Evolutionary conservation across 1,139 yeast genomes (phyloP), one percentile per base, ranked within the genome.

Genomic region (Saccharomycopsis hybrid): DNA sequence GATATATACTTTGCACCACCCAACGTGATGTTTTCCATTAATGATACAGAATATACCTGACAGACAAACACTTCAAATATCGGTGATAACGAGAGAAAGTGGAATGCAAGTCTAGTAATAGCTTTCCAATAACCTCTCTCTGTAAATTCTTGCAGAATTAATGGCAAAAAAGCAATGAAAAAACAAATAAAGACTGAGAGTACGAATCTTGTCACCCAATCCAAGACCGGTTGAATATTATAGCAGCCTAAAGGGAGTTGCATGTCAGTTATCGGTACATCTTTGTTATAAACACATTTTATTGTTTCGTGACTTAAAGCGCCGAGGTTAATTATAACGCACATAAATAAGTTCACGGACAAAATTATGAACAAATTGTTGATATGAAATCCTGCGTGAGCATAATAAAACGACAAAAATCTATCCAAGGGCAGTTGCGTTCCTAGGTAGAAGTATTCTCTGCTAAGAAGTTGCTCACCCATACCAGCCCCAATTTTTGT

Each of bases 401-500:
- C 88, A 65, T 80, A 82, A 68, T 78, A 82, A 70, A 82, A 82
- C n/a, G 87, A 79, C 59, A 82, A 73, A 72, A 82, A 80, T 67
- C 86, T 74, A 63, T 82, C 87, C 62, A 81, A 71, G 32, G 86
- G 85, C 57, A 82, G 71, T 62, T 81, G 86, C 43, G 87, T 81
- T 42, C 86, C 83, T 63, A 82, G 71, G 65, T 82, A 82, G 66
- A 78, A 82, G 65, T 82, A 81, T 66, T 82, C 88, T 69, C 88
- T 75, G 39, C 87, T 81, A 62, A 82, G 73, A 81, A 81, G 78
- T 65, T 82, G 88, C 65, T 82, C 88, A 62, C 87, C 87, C 88
- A 82, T 82, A 70, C 87, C 88, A 60, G 87, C 86, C 68, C 88
- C 87, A 73, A 82, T 81, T 68, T 82, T 82, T 50, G 87, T 81